These are phyloP conservation scores for Colletotrichum horii DNA, from an alignment of 2,329 filamentous ascomycete species.

Conservation along the genomic window DNA sequence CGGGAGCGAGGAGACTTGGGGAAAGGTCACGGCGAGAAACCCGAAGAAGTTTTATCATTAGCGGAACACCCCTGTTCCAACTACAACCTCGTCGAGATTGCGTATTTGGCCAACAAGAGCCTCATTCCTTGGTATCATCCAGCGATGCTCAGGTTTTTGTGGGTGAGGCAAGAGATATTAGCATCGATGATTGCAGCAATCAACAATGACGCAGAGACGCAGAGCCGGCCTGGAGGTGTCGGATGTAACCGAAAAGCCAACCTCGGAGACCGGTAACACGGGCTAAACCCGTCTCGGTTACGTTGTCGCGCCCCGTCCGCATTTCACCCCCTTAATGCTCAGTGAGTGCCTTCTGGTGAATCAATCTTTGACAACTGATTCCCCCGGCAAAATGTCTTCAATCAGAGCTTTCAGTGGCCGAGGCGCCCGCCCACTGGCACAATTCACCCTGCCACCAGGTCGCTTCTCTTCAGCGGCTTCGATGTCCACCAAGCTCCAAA, in stretches of 20 bases:
- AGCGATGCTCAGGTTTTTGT: no score
- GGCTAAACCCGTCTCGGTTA: neutral
- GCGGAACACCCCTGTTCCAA: neutral
- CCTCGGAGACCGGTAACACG: neutral
- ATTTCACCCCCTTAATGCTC: neutral
- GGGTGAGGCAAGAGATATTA: neutral
- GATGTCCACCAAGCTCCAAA: neutral
- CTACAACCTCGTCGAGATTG: neutral
- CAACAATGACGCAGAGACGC: rapidly evolving
- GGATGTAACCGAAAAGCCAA: neutral
- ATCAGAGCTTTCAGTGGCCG: neutral
- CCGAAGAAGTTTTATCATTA: neutral
- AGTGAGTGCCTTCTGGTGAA: neutral
- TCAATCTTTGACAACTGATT: neutral
- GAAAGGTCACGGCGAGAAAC: neutral
- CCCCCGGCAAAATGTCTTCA: neutral
- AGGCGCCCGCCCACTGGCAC: neutral
- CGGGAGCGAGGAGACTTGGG: neutral
- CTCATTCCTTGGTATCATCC: no score
- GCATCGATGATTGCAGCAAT: rapidly evolving
- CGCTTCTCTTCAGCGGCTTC: neutral
- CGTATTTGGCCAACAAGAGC: rapidly evolving
- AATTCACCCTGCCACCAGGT: neutral
- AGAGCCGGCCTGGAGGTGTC: neutral
- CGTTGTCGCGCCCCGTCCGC: neutral